phyloP scores from a whole-genome alignment of 345 rosid species.

The Cardamine resedifolia region DNA sequence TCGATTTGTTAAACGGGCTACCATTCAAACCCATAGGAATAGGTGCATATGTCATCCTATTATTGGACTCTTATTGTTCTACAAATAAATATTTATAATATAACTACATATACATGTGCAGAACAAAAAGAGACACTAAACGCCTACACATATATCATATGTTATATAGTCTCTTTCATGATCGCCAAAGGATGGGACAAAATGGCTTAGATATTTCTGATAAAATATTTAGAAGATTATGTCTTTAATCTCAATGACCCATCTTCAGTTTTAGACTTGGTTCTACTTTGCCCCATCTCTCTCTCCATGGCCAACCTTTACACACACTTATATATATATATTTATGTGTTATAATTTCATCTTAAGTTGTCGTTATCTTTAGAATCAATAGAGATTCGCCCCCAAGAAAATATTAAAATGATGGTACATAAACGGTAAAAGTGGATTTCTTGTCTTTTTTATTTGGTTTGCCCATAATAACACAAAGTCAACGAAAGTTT shows the following conservation, averaged over 20 bases:
- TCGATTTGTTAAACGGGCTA: too few species aligned
- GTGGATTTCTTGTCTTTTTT: conserved; percentile 16
- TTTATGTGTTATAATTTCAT: not conserved
- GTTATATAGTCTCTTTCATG: conserved; percentile 35
- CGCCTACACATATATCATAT: conserved; percentile 30
- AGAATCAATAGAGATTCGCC: conserved; percentile 1
- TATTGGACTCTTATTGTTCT: conserved; percentile 32
- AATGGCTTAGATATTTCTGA: conserved; percentile 9
- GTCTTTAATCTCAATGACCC: conserved; percentile 21
- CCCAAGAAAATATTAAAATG: not conserved
- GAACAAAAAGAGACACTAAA: not conserved
- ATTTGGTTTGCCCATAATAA: not conserved
- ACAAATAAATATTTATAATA: not conserved
- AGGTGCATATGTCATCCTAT: conserved; percentile 20
- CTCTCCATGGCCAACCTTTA: conserved; percentile 32
- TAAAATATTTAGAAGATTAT: not conserved
- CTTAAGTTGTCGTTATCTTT: conserved; percentile 9
- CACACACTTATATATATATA: not conserved
- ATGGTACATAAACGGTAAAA: conserved; percentile 18
- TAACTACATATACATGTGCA: conserved; percentile 22
- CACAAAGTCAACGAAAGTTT: conserved; percentile 20
- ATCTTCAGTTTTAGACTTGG: conserved; percentile 29
- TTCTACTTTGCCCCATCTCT: conserved; percentile 25
- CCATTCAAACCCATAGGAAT: too few species aligned
- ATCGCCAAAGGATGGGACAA: conserved; percentile 37